Evolutionary conservation across 163 green algal genomes (phyloP).

Genomic region (Scenedesmus sp.): DNA sequence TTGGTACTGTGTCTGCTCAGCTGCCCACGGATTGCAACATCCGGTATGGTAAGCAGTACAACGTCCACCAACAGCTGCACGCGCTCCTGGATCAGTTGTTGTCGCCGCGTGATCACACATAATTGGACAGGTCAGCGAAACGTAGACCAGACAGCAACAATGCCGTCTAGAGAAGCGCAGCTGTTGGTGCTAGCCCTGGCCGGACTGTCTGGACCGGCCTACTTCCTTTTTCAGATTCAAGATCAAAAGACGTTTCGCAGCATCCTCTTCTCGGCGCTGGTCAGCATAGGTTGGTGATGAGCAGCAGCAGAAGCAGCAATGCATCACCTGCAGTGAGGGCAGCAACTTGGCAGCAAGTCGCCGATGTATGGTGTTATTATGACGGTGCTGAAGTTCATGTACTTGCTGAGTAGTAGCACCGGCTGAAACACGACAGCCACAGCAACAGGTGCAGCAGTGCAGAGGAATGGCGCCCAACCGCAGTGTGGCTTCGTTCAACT

Average conservation of each 20-base stretch:
- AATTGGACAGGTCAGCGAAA: neutral
- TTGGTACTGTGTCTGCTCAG: neutral
- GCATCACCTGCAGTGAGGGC: neutral
- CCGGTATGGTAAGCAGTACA: neutral
- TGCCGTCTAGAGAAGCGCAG: constrained; percentile 25
- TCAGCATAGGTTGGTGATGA: constrained; percentile 59
- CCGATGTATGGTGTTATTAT: too few species aligned
- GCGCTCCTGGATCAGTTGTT: too few species aligned
- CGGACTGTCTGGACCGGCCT: constrained; percentile 38
- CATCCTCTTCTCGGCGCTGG: constrained; percentile 53
- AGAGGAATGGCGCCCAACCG: too few species aligned
- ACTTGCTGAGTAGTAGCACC: neutral
- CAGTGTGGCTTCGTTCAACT: neutral
- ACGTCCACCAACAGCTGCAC: neutral
- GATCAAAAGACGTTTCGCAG: constrained; percentile 46
- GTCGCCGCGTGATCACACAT: neutral
- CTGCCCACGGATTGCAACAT: neutral
- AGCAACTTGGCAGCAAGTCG: neutral
- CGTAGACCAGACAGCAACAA: neutral
- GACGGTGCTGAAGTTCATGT: neutral
- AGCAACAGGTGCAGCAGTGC: neutral
- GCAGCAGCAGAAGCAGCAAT: neutral
- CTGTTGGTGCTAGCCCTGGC: constrained; percentile 34
- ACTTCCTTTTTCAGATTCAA: constrained; percentile 52
- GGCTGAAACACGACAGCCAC: neutral